Percentiles rank a stretch among this genome's conserved stretches.
Conservation (phyloP, 306 rosid genomes). For the Cucumis melo region DNA sequence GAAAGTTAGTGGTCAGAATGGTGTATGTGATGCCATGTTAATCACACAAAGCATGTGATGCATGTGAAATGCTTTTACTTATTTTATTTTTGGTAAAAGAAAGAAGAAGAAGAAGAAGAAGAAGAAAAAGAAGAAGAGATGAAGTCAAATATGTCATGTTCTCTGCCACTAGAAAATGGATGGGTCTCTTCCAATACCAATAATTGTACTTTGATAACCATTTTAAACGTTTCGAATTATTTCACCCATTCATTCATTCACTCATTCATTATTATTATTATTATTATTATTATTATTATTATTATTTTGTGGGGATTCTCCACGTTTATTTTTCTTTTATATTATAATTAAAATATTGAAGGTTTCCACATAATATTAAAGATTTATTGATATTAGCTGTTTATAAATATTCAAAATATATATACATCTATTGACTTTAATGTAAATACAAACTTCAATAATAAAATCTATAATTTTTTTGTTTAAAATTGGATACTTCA, state of each 20-base stretch:
- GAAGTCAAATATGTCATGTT: neutral
- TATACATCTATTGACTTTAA: too few species aligned
- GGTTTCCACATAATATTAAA: too few species aligned
- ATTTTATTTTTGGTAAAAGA: neutral
- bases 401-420: too few species aligned
- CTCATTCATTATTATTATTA: neutral
- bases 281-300: neutral
- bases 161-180: neutral
- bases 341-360: too few species aligned
- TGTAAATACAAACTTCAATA: too few species aligned
- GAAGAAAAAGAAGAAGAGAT: neutral
- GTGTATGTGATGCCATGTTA: neutral
- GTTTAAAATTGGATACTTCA: too few species aligned
- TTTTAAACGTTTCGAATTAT: neutral
- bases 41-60: conserved; percentile 2
- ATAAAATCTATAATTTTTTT: too few species aligned
- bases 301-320: neutral
- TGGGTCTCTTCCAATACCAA: neutral
- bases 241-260: neutral
- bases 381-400: too few species aligned
- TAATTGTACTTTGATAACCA: neutral
- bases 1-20: neutral
- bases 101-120: too few species aligned
- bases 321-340: neutral
- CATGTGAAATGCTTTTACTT: neutral